phyloP scores from a whole-genome alignment of 169 alveolate genomes.

The Babesia ovata region DNA sequence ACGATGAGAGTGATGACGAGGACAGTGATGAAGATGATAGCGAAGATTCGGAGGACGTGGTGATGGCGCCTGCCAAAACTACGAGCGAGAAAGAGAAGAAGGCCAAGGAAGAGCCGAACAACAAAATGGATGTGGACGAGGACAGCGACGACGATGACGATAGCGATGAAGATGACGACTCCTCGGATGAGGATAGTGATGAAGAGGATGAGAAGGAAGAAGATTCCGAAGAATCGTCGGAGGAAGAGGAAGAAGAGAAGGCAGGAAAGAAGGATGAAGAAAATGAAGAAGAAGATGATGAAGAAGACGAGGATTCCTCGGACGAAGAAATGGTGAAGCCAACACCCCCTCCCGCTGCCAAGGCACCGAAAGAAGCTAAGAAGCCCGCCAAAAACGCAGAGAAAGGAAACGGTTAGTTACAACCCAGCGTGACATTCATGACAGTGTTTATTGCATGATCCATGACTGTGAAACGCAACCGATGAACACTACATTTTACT shows the following conservation, averaged over 20 bases:
- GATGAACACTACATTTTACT: no score
- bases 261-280: neutral
- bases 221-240: constrained; percentile 21
- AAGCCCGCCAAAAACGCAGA: constrained; percentile 6
- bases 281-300: neutral
- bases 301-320: constrained; percentile 8
- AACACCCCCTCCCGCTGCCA: constrained; percentile 2
- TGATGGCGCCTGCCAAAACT: neutral
- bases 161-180: constrained; percentile 2
- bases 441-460: neutral
- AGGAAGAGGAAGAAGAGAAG: constrained; percentile 10
- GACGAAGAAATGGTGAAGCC: constrained; percentile 30
- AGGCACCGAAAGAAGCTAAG: constrained; percentile 9
- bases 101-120: neutral
- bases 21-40: constrained; percentile 3
- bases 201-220: constrained; percentile 11
- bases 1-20: constrained; percentile 1
- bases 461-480: neutral
- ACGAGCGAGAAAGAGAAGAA: neutral
- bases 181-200: constrained; percentile 18
- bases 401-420: neutral
- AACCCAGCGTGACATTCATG: neutral
- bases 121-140: neutral
- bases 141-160: constrained; percentile 4
- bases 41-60: neutral